These are phyloP conservation scores for Podila verticillata DNA, from an alignment of 192 early-diverging fungal genomes.

Conservation along the genomic window DNA sequence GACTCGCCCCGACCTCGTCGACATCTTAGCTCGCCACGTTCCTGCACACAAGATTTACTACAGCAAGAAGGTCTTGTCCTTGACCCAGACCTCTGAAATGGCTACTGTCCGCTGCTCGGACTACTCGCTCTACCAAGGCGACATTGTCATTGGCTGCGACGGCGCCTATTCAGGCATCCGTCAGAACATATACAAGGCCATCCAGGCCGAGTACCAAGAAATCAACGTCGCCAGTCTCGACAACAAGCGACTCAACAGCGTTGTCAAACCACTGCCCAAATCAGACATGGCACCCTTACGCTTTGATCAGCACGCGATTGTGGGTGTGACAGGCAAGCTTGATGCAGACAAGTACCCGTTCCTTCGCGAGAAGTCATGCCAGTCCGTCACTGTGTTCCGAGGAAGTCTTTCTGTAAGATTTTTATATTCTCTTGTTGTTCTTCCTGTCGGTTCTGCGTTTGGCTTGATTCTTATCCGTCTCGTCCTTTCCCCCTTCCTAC, in stretches of 20 bases:
- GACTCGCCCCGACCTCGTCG: not conserved
- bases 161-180: not conserved
- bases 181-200: not conserved
- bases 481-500: not conserved
- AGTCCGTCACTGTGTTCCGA: conserved; percentile 13
- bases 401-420: conserved; percentile 23
- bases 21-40: not conserved
- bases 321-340: conserved; percentile 10
- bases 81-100: not conserved
- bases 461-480: not conserved
- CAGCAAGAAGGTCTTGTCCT: not conserved
- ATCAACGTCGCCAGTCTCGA: conserved; percentile 1
- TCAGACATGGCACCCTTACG: conserved; percentile 21
- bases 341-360: conserved; percentile 30
- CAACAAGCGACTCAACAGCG: not conserved
- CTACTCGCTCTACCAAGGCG: not conserved
- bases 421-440: not conserved
- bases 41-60: not conserved
- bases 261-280: conserved; percentile 6
- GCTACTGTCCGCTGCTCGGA: not conserved
- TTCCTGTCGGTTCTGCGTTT: too few species aligned
- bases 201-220: not conserved
- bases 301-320: conserved; percentile 39
- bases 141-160: not conserved
- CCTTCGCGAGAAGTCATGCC: conserved; percentile 21